phyloP scores from a whole-genome alignment of 257 asterid species.

The Henckelia pumila region DNA sequence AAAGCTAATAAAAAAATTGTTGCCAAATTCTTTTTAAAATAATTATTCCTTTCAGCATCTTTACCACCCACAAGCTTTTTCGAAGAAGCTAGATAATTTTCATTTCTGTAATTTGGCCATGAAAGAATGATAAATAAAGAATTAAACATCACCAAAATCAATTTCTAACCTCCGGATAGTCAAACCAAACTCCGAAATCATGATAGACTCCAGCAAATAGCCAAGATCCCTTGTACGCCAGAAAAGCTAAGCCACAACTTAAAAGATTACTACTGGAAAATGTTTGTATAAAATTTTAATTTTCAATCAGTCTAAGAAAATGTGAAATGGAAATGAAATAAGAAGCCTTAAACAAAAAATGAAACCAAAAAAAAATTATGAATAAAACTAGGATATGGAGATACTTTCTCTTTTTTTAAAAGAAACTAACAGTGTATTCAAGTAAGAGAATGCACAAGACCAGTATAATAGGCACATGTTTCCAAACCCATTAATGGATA shows the following conservation, averaged over 20 bases:
- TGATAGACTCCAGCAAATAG: constrained; percentile 81
- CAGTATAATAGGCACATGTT: constrained; percentile 5
- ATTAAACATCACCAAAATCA: constrained; percentile 22
- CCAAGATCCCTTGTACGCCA: constrained; percentile 93
- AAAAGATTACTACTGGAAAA: constrained; percentile 24
- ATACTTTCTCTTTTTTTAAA: not conserved
- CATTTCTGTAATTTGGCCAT: constrained; percentile 13
- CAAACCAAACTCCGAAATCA: constrained; percentile 95
- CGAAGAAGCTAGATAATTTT: not conserved
- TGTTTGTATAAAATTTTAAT: not conserved
- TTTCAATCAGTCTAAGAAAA: constrained; percentile 1
- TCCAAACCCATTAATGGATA: constrained; percentile 1
- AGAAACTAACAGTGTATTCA: not conserved
- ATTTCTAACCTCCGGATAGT: constrained; percentile 70
- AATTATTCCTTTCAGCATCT: not conserved
- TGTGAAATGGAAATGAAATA: constrained; percentile 10
- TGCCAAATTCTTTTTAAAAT: not conserved
- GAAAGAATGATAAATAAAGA: not conserved
- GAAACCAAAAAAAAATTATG: not conserved
- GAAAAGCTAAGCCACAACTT: constrained; percentile 57
- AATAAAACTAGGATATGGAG: not conserved
- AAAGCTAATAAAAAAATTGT: not conserved
- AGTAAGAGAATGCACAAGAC: constrained; percentile 2
- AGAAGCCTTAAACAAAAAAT: constrained; percentile 1
- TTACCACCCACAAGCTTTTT: constrained; percentile 1